phyloP scores from a whole-genome alignment of 2,329 filamentous ascomycete genomes.

The Seiridium unicorne region DNA sequence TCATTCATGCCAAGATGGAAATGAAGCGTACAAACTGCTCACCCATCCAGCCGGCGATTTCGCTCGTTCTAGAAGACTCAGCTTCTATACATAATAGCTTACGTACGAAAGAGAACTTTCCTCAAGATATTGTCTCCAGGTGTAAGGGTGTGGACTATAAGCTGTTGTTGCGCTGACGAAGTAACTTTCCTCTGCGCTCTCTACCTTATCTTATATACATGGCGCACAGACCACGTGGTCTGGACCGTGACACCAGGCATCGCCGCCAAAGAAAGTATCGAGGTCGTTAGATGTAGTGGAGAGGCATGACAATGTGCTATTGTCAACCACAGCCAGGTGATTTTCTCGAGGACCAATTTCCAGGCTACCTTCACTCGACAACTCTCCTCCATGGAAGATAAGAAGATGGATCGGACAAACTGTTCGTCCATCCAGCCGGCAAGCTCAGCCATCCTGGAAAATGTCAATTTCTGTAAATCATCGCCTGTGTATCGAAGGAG shows the following conservation, averaged over 20 bases:
- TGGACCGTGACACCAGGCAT: too few species aligned
- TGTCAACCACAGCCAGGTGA: too few species aligned
- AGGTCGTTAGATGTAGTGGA: too few species aligned
- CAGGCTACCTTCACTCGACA: slow-evolving; percentile 89
- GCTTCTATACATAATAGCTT: background rate
- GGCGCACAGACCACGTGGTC: too few species aligned
- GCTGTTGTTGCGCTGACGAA: too few species aligned
- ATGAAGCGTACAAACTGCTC: slow-evolving; percentile 97
- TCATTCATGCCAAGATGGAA: slow-evolving; percentile 43
- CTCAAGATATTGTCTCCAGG: slow-evolving; percentile 47
- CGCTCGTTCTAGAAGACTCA: slow-evolving; percentile 77
- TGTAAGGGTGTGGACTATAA: too few species aligned
- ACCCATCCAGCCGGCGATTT: slow-evolving; percentile 98
- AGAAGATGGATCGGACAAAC: slow-evolving; percentile 92
- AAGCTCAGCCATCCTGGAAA: slow-evolving; percentile 90
- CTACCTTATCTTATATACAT: too few species aligned
- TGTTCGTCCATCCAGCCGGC: slow-evolving; percentile 99
- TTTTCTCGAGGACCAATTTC: too few species aligned
- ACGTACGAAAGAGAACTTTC: slow-evolving; percentile 28
- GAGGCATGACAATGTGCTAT: too few species aligned
- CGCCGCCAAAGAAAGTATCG: too few species aligned
- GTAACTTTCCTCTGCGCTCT: too few species aligned
- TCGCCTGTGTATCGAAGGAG: background rate
- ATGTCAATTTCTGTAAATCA: slow-evolving; percentile 9
- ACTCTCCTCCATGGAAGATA: slow-evolving; percentile 83